Base-by-base conservation (phyloP, 495 filamentous ascomycete species). In the Niebla homalea region DNA sequence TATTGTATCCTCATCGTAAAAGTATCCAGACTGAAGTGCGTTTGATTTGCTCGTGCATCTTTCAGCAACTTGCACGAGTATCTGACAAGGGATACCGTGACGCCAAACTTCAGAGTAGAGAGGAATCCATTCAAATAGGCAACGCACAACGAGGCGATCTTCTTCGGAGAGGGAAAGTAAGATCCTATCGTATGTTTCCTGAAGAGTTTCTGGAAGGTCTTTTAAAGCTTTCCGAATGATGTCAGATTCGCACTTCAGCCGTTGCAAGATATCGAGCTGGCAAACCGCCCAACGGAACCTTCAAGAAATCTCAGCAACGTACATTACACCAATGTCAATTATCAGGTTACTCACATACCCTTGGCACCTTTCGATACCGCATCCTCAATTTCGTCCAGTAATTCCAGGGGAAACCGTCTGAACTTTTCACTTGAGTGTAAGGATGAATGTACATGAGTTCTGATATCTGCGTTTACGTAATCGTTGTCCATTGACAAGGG, bases 251-350 rank as follows among this genome's bases (percentile, higher is more conserved):
- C 11, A 7, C 51, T 39, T 29, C 48, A 49, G 12, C 58, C 51
- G 18, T 60, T 60, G 25, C 6, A 74, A 42, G 1, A 62, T 58
- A 43, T 71, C 65, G 7, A 74, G 53, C 50, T 72, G 68, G 53
- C 68, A 70, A 6, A 65, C 62, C 4, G 62, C 65, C 70, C 67
- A 74, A 16, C 68, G 67, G 46, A 72, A 72, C 68, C 65, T 67
- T 15, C 21, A 7, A 18, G 21, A 36, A 22, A 18, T 32, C 15
- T 51, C 1, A 41, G 51, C 18, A 36, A 43, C 10, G 36, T 26
- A n/a, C 43, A 26, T 4, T 37, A 51, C 35, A 29, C 6, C 18
- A 14, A 39, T 10, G 43, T 36, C 23, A 35, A 36, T n/a, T 29
- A n/a, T 3, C 8, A 26, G 29, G 16, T 41, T 19, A 61, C 64